Base-by-base conservation (phyloP, 805 yeast species). In the Lipomyces starkeyi region DNA sequence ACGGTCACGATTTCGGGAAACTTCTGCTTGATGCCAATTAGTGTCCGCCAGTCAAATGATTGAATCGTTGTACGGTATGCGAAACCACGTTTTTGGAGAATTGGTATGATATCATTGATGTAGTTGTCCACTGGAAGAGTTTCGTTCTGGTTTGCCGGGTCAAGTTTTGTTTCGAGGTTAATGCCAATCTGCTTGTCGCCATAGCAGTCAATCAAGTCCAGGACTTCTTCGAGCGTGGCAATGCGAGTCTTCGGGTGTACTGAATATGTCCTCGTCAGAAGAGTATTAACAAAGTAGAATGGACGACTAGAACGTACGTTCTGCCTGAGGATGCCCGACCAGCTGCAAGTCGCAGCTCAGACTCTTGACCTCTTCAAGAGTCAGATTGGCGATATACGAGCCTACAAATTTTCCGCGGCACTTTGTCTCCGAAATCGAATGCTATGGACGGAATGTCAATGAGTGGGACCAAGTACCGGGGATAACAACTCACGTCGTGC, bases 101-200 rank as follows among this genome's bases (percentile, higher is more conserved):
- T 43, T 7, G 49, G 49, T 8, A 43, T n/a, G 49, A 43, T 43
- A 43, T n/a, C 49, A n/a, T 43, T 43, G 49, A 43, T 43, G 49
- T 43, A 43, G 11, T 6, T 43, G 49, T 43, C 49, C 49, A 43
- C 20, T 7, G 49, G 49, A 17, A 43, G 49, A n/a, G 49, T 43
- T n/a, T 43, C 22, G 49, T 43, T 17, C 22, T 17, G 49, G 22
- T 43, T 17, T n/a, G n/a, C 49, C 20, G 49, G 49, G 49, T 43
- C 49, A n/a, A 43, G 20, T n/a, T 43, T 43, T 17, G 49, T 43
- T n/a, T 43, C 49, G 49, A 43, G 49, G 49, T 43, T 43, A 25
- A 43, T 43, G 22, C 49, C 22, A n/a, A 43, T 6, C 22, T 17
- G 13, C 49, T 43, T 43, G 49, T 43, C 49, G 8, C 49, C 49